Base-by-base conservation (phyloP, 2,329 filamentous ascomycete species). In the Rhynchosporium secalis region DNA sequence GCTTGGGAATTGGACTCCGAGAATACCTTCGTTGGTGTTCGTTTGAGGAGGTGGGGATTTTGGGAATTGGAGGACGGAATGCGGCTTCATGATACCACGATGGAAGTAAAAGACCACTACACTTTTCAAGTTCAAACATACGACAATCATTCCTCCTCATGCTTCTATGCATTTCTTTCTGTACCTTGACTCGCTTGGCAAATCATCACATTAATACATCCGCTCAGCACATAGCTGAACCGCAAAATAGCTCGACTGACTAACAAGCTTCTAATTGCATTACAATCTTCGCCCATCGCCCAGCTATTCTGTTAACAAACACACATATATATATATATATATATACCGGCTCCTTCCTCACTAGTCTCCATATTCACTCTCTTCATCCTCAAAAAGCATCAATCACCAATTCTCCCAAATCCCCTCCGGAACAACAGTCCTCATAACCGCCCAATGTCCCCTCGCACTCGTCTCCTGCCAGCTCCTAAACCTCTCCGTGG, bases 371-470 rank as follows among this genome's bases (percentile, higher is more conserved):
- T 3, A 5, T 36, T 10, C 2, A 36, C 9, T 10, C 9, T 10
- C 33, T 36, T 10, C 33, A 36, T 36, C 33, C 9, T 10, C 33
- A 6, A 36, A 10, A 36, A 36, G 20, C 20, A 36, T 10, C 38
- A 31, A 13, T 83, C 76, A 96, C 91, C 92, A 98, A 71, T 86
- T 83, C 78, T 96, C 89, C 95, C 95, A 99, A 31, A 98, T 84
- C 12, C 78, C 78, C 61, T 80, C 80, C 1, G 93, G 92, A 65
- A 98, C 69, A 2, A 97, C 92, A 0, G 79, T 85, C 72, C 95
- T 85, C 92, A 99, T 99, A 52, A 99, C 88, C 48, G 78, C 79
- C 95, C 95, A 99, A 77, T 99, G 95, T 9, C 90, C 90, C 58
- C 90, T 73, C 0, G 93, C 93, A 70, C 90, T 91, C 71, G 85